A percentile compares a stretch with the other conserved stretches of the same genome.
Conservation (phyloP, 1,139 yeast genomes). For the Candida sp. region DNA sequence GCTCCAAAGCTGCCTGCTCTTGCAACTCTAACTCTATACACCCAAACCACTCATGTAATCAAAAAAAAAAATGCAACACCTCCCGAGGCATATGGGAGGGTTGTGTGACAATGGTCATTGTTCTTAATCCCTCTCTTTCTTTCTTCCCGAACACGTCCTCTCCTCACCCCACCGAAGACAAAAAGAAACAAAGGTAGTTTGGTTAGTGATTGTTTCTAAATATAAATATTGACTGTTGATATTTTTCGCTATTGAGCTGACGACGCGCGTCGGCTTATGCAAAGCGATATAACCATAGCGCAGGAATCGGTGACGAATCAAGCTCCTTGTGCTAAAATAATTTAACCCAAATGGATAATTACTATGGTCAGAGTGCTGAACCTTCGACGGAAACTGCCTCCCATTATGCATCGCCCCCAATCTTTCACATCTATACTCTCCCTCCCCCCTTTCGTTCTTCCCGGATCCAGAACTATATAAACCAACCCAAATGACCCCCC, state of each 20-base stretch:
- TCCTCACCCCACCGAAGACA: background rate
- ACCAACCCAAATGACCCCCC: background rate
- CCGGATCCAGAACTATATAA: background rate
- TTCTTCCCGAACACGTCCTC: background rate
- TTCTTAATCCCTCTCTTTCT: background rate
- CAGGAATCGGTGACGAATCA: too few relatives aligned
- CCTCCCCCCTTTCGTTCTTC: background rate
- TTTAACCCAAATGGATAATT: too few relatives aligned
- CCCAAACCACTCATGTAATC: too few relatives aligned
- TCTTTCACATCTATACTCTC: background rate
- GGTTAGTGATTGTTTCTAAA: background rate
- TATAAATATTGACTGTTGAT: background rate
- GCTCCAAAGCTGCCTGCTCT: too few relatives aligned
- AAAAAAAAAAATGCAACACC: too few relatives aligned
- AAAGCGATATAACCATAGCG: background rate
- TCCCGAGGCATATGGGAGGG: too few relatives aligned
- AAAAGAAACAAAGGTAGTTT: too few relatives aligned
- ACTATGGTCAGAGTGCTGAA: too few relatives aligned
- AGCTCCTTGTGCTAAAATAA: too few relatives aligned
- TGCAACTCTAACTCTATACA: too few relatives aligned
- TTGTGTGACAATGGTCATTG: too few relatives aligned
- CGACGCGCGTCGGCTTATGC: background rate
- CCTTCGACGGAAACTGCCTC: background rate
- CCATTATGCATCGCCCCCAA: background rate
- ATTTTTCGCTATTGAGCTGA: background rate